Conservation (phyloP, 768 basidiomycete genomes). For the Auriscalpium orientale region DNA sequence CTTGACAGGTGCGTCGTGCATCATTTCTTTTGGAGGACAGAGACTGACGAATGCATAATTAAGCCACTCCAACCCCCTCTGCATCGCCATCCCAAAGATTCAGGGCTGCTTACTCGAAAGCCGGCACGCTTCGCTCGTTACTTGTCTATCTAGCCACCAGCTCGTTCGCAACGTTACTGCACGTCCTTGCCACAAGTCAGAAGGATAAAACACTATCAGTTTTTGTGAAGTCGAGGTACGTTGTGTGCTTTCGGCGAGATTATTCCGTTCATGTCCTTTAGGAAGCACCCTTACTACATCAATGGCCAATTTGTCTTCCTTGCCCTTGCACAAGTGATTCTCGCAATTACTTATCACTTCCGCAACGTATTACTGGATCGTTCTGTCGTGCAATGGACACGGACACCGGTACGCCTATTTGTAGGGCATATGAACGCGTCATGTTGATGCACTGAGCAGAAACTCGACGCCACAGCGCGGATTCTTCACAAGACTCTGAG, state of each 20-base stretch:
- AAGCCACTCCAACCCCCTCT: slow-evolving; percentile 41
- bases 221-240: slow-evolving; percentile 64
- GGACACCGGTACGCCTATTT: background rate
- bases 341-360: slow-evolving; percentile 41
- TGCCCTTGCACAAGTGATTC: slow-evolving; percentile 40
- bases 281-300: slow-evolving; percentile 69
- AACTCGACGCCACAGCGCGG: slow-evolving; percentile 15
- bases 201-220: slow-evolving; percentile 16
- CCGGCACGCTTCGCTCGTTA: slow-evolving; percentile 37
- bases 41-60: background rate
- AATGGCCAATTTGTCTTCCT: slow-evolving; percentile 64
- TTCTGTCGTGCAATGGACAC: slow-evolving; percentile 31
- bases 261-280: slow-evolving; percentile 17
- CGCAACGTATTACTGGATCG: slow-evolving; percentile 61
- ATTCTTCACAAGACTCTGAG: slow-evolving; percentile 5
- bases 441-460: slow-evolving; percentile 11
- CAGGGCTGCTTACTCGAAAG: slow-evolving; percentile 37
- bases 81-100: slow-evolving; percentile 47
- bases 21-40: background rate
- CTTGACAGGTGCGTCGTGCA: slow-evolving; percentile 43
- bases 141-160: slow-evolving; percentile 42
- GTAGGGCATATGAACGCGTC: background rate
- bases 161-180: slow-evolving; percentile 32
- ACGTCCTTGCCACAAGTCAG: slow-evolving; percentile 22
- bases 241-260: background rate